phyloP scores from a whole-genome alignment of 805 yeast species.

The Lipomyces oligophaga region DNA sequence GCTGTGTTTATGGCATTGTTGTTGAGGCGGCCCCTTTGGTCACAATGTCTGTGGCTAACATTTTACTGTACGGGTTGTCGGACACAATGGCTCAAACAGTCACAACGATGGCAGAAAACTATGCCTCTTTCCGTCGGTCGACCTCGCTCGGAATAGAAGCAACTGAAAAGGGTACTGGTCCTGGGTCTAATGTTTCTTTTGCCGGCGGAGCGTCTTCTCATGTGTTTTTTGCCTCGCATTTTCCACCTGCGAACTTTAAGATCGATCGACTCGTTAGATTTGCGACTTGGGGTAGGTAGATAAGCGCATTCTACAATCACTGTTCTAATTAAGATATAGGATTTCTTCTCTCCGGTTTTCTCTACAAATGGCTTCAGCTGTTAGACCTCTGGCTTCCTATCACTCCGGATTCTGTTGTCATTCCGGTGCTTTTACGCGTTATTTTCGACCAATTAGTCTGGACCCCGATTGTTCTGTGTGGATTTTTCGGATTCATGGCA shows the following conservation, averaged over 20 bases:
- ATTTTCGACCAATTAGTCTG: slow-evolving; percentile 84
- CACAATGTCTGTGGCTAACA: slow-evolving; percentile 78
- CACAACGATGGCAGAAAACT: slow-evolving; percentile 38
- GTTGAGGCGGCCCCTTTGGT: slow-evolving; percentile 63
- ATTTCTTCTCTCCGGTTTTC: slow-evolving; percentile 71
- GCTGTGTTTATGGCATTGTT: slow-evolving; percentile 34
- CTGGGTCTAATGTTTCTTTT: slow-evolving; percentile 9
- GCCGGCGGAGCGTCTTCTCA: slow-evolving; percentile 19
- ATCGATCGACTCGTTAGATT: slow-evolving; percentile 47
- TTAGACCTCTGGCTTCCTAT: slow-evolving; percentile 62
- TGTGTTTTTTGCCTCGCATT: slow-evolving; percentile 20
- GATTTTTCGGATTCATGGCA: slow-evolving; percentile 81
- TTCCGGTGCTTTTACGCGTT: slow-evolving; percentile 77
- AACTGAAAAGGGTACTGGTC: slow-evolving; percentile 15
- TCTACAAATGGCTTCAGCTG: slow-evolving; percentile 84
- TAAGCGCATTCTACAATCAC: neutral
- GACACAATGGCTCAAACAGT: slow-evolving; percentile 85
- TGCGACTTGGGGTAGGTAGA: slow-evolving; percentile 60
- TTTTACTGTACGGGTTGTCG: slow-evolving; percentile 81
- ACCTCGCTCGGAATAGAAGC: slow-evolving; percentile 12
- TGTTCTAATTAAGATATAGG: slow-evolving; percentile 38
- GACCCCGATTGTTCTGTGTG: slow-evolving; percentile 75
- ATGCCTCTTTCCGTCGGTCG: slow-evolving; percentile 23
- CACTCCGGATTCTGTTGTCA: slow-evolving; percentile 68
- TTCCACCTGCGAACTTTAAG: slow-evolving; percentile 10